phyloP scores from a whole-genome alignment of 768 basidiomycete genomes.

The Boletus sp. region DNA sequence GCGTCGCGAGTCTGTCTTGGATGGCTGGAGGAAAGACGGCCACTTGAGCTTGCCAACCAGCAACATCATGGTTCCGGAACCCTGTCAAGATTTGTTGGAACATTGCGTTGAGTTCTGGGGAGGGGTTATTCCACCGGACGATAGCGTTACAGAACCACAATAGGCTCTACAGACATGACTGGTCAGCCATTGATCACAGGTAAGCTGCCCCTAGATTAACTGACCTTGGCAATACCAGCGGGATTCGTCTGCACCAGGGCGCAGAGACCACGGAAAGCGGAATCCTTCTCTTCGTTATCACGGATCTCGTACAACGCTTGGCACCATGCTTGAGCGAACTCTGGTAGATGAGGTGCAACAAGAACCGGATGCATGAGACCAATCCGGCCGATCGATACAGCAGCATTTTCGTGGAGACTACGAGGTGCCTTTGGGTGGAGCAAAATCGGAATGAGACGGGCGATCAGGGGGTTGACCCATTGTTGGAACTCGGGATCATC shows the following conservation, averaged over 20 bases:
- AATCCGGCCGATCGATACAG: constrained; percentile 95
- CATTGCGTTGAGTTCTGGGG: constrained; percentile 88
- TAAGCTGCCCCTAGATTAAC: constrained; percentile 21
- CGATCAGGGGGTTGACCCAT: constrained; percentile 85
- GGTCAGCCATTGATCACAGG: constrained; percentile 4
- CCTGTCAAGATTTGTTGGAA: constrained; percentile 87
- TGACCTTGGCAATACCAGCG: constrained; percentile 85
- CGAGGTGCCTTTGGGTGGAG: constrained; percentile 90
- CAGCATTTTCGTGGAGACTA: constrained; percentile 95
- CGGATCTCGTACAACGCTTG: constrained; percentile 96
- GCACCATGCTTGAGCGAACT: constrained; percentile 96
- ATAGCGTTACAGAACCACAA: constrained; percentile 99
- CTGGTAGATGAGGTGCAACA: constrained; percentile 84
- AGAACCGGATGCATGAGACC: constrained; percentile 87
- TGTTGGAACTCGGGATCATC: constrained; percentile 87
- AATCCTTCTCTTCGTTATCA: constrained; percentile 99
- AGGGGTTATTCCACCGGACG: constrained; percentile 91
- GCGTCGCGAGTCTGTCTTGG: constrained; percentile 78
- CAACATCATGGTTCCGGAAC: constrained; percentile 84
- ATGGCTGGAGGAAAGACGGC: constrained; percentile 83
- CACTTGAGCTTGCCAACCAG: constrained; percentile 83
- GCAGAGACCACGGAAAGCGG: constrained; percentile 96
- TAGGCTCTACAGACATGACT: constrained; percentile 57
- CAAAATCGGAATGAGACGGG: constrained; percentile 88
- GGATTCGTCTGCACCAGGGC: constrained; percentile 95